A percentile compares a stretch with the other conserved stretches of the same genome.
Conservation (phyloP, 163 green algal genomes). For the Botryococcus braunii region DNA sequence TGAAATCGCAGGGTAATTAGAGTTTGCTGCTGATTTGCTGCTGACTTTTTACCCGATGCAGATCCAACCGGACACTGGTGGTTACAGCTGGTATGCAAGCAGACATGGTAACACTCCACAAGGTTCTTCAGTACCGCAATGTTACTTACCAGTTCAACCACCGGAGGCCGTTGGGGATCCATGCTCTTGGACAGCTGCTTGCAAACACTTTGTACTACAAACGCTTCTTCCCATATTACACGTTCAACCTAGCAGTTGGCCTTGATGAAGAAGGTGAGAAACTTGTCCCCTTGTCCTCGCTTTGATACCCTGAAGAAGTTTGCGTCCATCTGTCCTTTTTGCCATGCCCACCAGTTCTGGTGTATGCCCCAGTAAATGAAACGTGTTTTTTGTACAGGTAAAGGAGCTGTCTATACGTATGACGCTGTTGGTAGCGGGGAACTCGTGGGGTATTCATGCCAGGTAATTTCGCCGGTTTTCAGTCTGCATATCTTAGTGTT, state of each 20-base stretch:
- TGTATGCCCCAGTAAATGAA: too few species aligned
- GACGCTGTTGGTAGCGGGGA: conserved; percentile 94
- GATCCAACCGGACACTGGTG: conserved; percentile 74
- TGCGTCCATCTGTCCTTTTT: conserved; percentile 1
- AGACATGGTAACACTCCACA: conserved; percentile 85
- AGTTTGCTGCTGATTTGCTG: too few species aligned
- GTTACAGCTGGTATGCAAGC: conserved; percentile 85
- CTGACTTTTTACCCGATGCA: conserved; percentile 25
- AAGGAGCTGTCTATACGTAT: conserved; percentile 94
- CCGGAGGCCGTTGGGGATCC: conserved; percentile 74
- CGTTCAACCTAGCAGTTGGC: conserved; percentile 91
- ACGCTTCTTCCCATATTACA: conserved; percentile 99
- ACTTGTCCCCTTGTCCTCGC: background rate
- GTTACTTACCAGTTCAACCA: conserved; percentile 88
- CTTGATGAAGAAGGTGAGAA: conserved; percentile 83
- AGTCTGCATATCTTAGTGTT: conserved; percentile 14
- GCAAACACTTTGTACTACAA: conserved; percentile 95
- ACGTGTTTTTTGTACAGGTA: too few species aligned
- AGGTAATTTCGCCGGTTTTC: too few species aligned
- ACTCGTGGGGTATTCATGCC: conserved; percentile 72
- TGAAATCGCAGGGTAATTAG: too few species aligned
- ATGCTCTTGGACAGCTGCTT: conserved; percentile 87
- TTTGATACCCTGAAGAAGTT: background rate
- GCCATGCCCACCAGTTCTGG: conserved; percentile 4
- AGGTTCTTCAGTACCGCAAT: conserved; percentile 69